Conservation (phyloP, 1,139 yeast species). For the Debaryomyces singareniensis region DNA sequence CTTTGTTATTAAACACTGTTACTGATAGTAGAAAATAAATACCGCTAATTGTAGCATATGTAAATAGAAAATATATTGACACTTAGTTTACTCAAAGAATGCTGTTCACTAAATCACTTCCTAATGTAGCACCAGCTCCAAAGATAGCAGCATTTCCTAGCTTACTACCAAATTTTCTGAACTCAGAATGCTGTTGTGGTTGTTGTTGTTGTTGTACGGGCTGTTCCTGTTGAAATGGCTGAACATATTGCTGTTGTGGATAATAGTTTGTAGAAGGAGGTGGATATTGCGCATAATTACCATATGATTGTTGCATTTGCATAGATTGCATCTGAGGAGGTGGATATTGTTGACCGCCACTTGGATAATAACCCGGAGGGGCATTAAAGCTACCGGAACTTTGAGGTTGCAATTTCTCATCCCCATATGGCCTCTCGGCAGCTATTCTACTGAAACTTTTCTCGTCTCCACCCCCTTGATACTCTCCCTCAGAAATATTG, state of each 20-base stretch:
- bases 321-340: constrained; percentile 19
- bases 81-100: constrained; percentile 49
- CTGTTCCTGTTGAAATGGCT: constrained; percentile 11
- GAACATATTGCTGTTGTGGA: constrained; percentile 13
- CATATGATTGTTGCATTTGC: constrained; percentile 27
- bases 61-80: not conserved
- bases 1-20: constrained; percentile 83
- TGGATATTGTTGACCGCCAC: constrained; percentile 46
- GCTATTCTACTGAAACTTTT: not conserved
- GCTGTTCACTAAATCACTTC: constrained; percentile 79
- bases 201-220: constrained; percentile 17
- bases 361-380: constrained; percentile 30
- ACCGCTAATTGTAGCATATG: not conserved
- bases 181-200: constrained; percentile 23
- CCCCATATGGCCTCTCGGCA: not conserved
- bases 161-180: constrained; percentile 73
- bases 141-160: constrained; percentile 90
- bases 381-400: constrained; percentile 7
- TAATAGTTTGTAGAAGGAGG: constrained; percentile 40
- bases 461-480: constrained; percentile 8
- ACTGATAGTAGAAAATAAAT: constrained; percentile 46
- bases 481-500: constrained; percentile 33
- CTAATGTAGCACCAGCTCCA: constrained; percentile 97
- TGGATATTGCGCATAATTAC: constrained; percentile 45
- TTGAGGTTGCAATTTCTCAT: not conserved